These are phyloP conservation scores for Opeltia flavorubescens DNA, from an alignment of 495 filamentous ascomycete species.

Conservation along the genomic window DNA sequence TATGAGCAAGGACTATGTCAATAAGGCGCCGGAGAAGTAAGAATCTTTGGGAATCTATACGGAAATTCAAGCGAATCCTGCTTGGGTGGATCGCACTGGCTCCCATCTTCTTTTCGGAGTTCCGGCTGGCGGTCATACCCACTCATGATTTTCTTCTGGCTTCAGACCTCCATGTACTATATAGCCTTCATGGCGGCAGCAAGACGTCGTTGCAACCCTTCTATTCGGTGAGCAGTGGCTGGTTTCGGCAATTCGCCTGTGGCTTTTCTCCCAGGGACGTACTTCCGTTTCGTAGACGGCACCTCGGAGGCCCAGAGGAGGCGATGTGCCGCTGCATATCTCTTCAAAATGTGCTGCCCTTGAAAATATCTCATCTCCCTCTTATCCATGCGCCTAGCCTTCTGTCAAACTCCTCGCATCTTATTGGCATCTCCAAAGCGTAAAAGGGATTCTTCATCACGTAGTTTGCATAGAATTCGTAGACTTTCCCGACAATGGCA, in stretches of 20 bases:
- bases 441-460: constrained; percentile 99
- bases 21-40: constrained; percentile 22
- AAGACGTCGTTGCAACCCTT: not conserved
- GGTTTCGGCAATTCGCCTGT: no score
- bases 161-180: not conserved
- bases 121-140: not conserved
- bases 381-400: constrained; percentile 61
- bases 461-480: constrained; percentile 91
- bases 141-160: not conserved
- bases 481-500: constrained; percentile 62
- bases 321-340: no score
- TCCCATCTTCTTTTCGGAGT: not conserved
- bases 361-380: constrained; percentile 23
- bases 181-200: no score
- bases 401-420: constrained; percentile 88
- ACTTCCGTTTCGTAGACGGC: no score
- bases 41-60: constrained; percentile 14
- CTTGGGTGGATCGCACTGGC: no score
- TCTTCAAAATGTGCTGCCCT: not conserved
- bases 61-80: no score
- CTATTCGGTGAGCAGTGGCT: no score
- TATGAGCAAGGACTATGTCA: constrained; percentile 23
- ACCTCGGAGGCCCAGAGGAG: no score
- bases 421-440: constrained; percentile 89
- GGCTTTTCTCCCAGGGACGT: no score